A percentile compares a stretch with the other conserved stretches of the same genome.
These are phyloP conservation scores for Aspergillus ellipticus DNA, from an alignment of 495 filamentous ascomycete genomes.

Conservation along the genomic window DNA sequence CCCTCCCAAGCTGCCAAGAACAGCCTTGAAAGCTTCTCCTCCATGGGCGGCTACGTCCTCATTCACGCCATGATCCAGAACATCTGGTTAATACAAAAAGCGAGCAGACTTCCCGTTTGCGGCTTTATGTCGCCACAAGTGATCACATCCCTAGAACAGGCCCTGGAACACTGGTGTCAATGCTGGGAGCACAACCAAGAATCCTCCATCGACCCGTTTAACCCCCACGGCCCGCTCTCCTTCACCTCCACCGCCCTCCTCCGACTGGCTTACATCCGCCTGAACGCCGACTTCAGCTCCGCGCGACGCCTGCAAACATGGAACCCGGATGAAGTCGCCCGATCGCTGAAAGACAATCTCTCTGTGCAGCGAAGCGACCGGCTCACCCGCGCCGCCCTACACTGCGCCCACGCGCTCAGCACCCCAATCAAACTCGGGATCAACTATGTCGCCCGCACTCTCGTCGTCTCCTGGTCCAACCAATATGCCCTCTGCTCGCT, in stretches of 20 bases:
- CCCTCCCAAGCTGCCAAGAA: constrained; percentile 14
- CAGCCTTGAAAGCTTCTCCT: constrained; percentile 41
- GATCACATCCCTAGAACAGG: constrained; percentile 54
- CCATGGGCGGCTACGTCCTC: constrained; percentile 63
- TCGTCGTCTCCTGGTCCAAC: constrained; percentile 67
- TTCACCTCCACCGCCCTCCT: constrained; percentile 66
- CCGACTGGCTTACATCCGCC: constrained; percentile 62
- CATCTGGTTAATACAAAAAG: constrained; percentile 63
- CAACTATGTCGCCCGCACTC: constrained; percentile 64
- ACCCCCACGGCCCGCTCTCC: constrained; percentile 56
- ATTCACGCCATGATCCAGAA: constrained; percentile 68
- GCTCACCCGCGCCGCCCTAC: constrained; percentile 57
- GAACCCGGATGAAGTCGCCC: constrained; percentile 57
- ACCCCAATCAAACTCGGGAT: constrained; percentile 66
- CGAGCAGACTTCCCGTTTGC: constrained; percentile 41
- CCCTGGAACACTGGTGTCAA: constrained; percentile 59
- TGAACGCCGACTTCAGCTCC: constrained; percentile 64
- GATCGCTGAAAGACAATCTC: constrained; percentile 55
- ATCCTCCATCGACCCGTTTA: constrained; percentile 48
- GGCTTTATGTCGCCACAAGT: constrained; percentile 50
- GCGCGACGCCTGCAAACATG: constrained; percentile 59
- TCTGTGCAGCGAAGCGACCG: constrained; percentile 53
- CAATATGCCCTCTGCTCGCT: constrained; percentile 67
- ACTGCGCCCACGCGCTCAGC: constrained; percentile 66
- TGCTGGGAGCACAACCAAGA: constrained; percentile 56